Base-by-base conservation (phyloP, 2,329 filamentous ascomycete species). In the Emergomyces pasteurianus region DNA sequence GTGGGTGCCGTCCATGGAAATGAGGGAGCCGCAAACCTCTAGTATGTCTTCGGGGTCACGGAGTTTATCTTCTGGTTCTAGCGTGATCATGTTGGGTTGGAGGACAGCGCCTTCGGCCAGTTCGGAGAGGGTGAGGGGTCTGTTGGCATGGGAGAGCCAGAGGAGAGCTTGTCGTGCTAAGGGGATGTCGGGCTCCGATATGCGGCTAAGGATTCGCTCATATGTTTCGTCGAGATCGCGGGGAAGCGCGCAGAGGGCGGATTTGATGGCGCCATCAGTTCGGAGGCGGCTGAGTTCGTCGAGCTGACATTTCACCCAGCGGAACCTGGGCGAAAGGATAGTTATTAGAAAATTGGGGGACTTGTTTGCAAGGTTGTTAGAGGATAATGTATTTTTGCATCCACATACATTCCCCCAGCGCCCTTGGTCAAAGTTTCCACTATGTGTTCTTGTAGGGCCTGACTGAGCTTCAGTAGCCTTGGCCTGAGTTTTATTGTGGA, bases 251-350 rank as follows among this genome's bases (percentile, higher is more conserved):
- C 23, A 5, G 7, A 59, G 36, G 31, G 58, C 58, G 18, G 47
- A 38, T 40, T 59, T 59, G n/a, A 59, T 59, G 31, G 47, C 47
- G 46, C 43, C 47, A 21, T 59, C 47, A 3, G 58, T 59, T 42
- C 58, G n/a, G 34, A 59, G 49, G 36, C 49, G 31, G n/a, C n/a
- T 40, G n/a, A 59, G 47, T n/a, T 54, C 46, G 36, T 59, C 58
- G 38, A 59, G 47, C 47, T 59, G 58, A n/a, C 58, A 59, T 53
- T 59, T 59, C 46, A 59, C 58, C 58, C 58, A 59, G 10, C 58
- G 58, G 18, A 59, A 59, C 58, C 58, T 53, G 58, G n/a, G 28
- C 18, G 3, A 3, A n/a, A n/a, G 5, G 26, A 16, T 21, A 2
- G 16, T 36, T 36, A 43, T 49, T 49, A 58, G 57, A 47, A 23